Conservation (phyloP, 768 basidiomycete genomes). For the Rhodotorula kratochvilovae region DNA sequence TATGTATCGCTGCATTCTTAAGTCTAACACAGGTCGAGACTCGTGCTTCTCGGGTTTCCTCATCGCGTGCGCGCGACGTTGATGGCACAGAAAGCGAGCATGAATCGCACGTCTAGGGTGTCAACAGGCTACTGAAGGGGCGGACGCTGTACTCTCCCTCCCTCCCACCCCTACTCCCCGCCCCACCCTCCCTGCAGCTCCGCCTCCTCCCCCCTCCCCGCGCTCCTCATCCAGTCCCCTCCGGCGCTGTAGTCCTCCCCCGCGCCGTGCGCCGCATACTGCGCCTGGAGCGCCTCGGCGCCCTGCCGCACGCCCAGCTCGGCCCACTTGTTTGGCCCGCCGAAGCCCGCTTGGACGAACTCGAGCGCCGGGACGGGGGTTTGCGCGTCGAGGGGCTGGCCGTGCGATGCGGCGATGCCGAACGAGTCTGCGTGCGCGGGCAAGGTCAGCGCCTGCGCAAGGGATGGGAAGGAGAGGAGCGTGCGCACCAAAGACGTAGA, state of each 20-base stretch:
- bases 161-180: too few species aligned
- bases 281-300: not conserved
- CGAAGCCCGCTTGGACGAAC: constrained; percentile 14
- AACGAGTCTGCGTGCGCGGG: not conserved
- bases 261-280: not conserved
- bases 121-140: too few species aligned
- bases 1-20: too few species aligned
- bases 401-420: constrained; percentile 18
- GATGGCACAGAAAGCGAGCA: too few species aligned
- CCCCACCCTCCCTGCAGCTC: too few species aligned
- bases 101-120: too few species aligned
- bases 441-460: not conserved
- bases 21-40: too few species aligned
- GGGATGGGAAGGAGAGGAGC: not conserved
- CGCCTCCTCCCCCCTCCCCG: not conserved
- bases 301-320: not conserved
- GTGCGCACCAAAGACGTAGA: constrained; percentile 24
- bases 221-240: not conserved
- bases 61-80: too few species aligned
- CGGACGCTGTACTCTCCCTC: too few species aligned
- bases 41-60: too few species aligned
- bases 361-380: not conserved
- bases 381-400: not conserved
- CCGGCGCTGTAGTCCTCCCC: too few species aligned
- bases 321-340: constrained; percentile 5